Conservation (phyloP, 2,329 filamentous ascomycete genomes). For the Alternaria novae-zelandiae region DNA sequence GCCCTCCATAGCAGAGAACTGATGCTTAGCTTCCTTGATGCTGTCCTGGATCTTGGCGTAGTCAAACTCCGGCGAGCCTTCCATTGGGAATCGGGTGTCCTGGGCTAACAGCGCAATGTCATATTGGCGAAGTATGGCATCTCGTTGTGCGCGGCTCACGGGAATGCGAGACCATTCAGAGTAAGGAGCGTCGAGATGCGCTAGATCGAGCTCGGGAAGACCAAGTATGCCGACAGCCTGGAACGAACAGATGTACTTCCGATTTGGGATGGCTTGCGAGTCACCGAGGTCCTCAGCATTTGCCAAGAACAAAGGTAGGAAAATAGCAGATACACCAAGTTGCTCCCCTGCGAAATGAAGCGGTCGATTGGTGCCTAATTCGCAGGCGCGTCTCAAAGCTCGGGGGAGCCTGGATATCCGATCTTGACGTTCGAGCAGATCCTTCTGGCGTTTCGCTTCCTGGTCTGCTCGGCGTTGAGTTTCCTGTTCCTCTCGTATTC, state of each 20-base stretch:
- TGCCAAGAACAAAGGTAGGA: constrained; percentile 47
- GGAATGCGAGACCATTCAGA: constrained; percentile 46
- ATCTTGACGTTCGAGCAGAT: constrained; percentile 40
- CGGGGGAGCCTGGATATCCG: constrained; percentile 46
- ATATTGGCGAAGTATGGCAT: constrained; percentile 46
- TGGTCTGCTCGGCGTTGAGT: constrained; percentile 37
- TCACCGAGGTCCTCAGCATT: constrained; percentile 38
- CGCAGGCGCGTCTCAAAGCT: constrained; percentile 46
- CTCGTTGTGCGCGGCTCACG: constrained; percentile 43
- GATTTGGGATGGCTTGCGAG: constrained; percentile 22
- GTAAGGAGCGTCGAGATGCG: constrained; percentile 39
- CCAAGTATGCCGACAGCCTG: constrained; percentile 50
- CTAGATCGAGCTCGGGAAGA: constrained; percentile 48
- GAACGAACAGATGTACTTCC: constrained; percentile 48
- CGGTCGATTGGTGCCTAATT: constrained; percentile 45
- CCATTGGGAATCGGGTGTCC: constrained; percentile 47
- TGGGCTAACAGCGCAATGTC: constrained; percentile 49
- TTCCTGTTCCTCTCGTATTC: constrained; percentile 42
- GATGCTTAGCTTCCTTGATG: constrained; percentile 44
- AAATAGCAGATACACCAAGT: constrained; percentile 47
- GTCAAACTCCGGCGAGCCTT: constrained; percentile 48
- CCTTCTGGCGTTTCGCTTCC: constrained; percentile 36
- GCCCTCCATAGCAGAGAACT: constrained; percentile 48
- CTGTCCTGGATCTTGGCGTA: constrained; percentile 44
- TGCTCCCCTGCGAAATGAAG: constrained; percentile 49